Evolutionary conservation across 208 protist genomes (phyloP), one percentile per base, ranked within the genome.

Genomic region (Blechomonas ayalai): DNA sequence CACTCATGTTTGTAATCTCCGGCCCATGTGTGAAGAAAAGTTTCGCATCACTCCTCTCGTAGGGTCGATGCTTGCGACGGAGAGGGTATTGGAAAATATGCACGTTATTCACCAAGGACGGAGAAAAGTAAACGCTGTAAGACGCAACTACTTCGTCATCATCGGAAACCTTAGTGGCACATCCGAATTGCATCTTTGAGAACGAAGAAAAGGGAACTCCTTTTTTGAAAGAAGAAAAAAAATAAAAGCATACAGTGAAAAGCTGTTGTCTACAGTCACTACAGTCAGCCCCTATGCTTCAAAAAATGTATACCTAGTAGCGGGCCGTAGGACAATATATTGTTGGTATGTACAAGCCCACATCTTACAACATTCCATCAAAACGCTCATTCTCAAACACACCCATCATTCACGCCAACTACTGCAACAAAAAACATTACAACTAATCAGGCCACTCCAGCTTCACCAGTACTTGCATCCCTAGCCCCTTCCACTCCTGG

Each of bases 11-110:
- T 38, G 12, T 24, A 7, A 29, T 33, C 7, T 22, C 13, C 9
- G 47, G 12, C 13, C 70, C 79, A 13, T 49, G 48, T 2, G 83
- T 85, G 8, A 33, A 64, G 27, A 79, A 88, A 18, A 93, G 39
- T 13, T 56, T 69, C 18, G 67, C 66, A 5, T 77, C 63, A n/a
- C 64, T 75, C 3, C 70, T 54, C 27, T 95, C 84, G 34, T 93
- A 91, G 3, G 84, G 80, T 0, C 82, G 70, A 13, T 73, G 51
- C 19, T 47, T 67, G 3, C 57, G 44, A 4, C 88, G 67, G 34
- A 91, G 45, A 13, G 88, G 82, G 50, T 84, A 95, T 54, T 93
- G 84, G 44, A 95, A 93, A 33, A 95, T 64, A 36, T 95, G 83
- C 15, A 82, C 35, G 16, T 89, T 65, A 0, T 76, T 53, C 13